Percentiles rank a stretch among this genome's conserved stretches.
phyloP scores from a whole-genome alignment of 148 eudicot genomes.

The Cornus suecica region DNA sequence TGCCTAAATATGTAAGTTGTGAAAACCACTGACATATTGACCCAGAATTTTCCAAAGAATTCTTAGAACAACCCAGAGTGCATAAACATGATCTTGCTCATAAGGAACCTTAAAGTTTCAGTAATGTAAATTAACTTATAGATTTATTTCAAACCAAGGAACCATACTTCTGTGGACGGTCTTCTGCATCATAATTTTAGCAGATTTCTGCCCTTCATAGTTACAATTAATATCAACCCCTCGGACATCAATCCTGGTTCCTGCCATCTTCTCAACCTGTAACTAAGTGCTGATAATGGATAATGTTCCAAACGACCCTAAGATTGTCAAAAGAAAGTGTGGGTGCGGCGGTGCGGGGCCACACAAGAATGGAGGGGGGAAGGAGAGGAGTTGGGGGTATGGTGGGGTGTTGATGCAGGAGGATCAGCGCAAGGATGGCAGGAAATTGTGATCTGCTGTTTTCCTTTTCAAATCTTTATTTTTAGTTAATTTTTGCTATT shows the following conservation, averaged over 20 bases:
- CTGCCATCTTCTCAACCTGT: not conserved
- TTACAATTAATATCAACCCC: not conserved
- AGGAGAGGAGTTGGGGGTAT: too few relatives aligned
- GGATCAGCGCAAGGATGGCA: too few relatives aligned
- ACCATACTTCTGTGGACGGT: not conserved
- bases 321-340: not conserved
- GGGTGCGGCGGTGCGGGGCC: too few relatives aligned
- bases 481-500: too few relatives aligned
- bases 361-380: too few relatives aligned
- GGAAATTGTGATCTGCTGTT: too few relatives aligned
- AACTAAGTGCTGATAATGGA: not conserved
- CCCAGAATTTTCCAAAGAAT: not conserved
- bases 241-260: not conserved
- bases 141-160: not conserved
- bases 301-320: not conserved
- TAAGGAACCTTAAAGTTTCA: not conserved
- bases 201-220: not conserved
- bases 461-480: too few relatives aligned
- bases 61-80: not conserved
- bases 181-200: not conserved
- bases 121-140: not conserved
- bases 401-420: too few relatives aligned
- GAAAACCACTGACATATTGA: not conserved
- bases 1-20: too few relatives aligned
- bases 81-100: not conserved